Base-by-base conservation (phyloP, 1,284 basidiomycete species). In the Ustilago tritici region DNA sequence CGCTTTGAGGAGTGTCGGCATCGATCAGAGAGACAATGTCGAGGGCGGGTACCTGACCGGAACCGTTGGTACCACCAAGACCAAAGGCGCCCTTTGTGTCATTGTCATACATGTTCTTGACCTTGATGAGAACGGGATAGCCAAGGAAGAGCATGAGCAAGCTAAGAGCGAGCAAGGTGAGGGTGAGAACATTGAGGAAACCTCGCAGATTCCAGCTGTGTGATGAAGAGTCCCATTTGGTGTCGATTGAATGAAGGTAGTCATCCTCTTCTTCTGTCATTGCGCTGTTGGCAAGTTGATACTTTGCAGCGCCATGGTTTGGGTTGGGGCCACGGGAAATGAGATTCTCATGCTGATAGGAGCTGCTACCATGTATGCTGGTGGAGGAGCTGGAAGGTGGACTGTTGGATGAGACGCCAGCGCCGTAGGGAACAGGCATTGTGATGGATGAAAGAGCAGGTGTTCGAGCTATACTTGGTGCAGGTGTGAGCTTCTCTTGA, bases 1-100 rank as follows among this genome's bases (percentile, higher is more conserved):
- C 77, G 40, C 40, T 54, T 12, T 36, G 35, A 6, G 73, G 78
- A 1, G 84, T 86, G 40, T 85, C 82, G 15, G 53, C 14, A 56
- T 85, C 84, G 41, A 83, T 70, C 40, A 84, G 69, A 3, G 59
- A 43, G 32, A 60, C 63, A 19, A 71, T 70, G 28, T 61, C 50
- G 41, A 84, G 64, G 11, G 67, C 73, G 34, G 82, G 81, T 8
- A 83, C 74, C 66, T 84, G 82, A 14, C 82, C 82, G 1, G 78
- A 77, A 4, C 82, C 82, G 60, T 84, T 84, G 34, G 81, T 89
- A 77, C 93, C 93, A 35, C 93, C 93, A 23, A 93, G 81, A 81
- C 93, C 93, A 54, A 70, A 82, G 36, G 71, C 80, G 23, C 77
- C 78, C 34, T 75, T 71, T n/a, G 71, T 82, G 40, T 65, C 54